Conservation (phyloP, 192 early-diverging fungal genomes). For the Obelidium mucronatum region DNA sequence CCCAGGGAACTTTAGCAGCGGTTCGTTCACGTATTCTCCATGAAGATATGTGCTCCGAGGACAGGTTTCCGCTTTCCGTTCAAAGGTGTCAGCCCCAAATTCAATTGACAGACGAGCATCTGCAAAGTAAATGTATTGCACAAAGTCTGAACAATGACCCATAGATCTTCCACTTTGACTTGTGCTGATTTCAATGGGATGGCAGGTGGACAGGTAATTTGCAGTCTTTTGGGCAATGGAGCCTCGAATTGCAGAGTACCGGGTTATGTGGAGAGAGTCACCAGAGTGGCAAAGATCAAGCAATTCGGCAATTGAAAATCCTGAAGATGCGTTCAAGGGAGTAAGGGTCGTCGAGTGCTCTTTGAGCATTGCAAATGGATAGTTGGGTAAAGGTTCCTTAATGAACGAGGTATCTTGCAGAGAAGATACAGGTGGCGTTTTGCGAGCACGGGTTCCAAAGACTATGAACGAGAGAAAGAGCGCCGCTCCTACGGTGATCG, state of each 20-base stretch:
- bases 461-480: no score
- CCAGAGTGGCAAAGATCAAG: constrained; percentile 8
- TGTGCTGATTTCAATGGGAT: constrained; percentile 8
- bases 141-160: constrained; percentile 33
- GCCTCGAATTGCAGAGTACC: not conserved
- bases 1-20: not conserved
- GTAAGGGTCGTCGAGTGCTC: not conserved
- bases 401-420: no score
- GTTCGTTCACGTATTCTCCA: constrained; percentile 4
- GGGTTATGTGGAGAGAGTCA: not conserved
- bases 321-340: not conserved
- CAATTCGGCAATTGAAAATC: not conserved
- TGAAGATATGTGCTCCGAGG: constrained; percentile 8
- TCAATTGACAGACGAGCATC: constrained; percentile 5
- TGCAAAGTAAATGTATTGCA: constrained; percentile 15
- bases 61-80: not conserved
- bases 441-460: no score
- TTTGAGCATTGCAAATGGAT: not conserved
- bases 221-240: no score
- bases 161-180: not conserved
- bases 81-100: not conserved
- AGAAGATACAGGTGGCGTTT: no score
- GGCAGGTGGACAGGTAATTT: constrained; percentile 13
- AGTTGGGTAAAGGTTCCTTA: no score
- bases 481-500: no score